Conservation (phyloP, 1,139 yeast genomes). For the Diutina mesorugosa region DNA sequence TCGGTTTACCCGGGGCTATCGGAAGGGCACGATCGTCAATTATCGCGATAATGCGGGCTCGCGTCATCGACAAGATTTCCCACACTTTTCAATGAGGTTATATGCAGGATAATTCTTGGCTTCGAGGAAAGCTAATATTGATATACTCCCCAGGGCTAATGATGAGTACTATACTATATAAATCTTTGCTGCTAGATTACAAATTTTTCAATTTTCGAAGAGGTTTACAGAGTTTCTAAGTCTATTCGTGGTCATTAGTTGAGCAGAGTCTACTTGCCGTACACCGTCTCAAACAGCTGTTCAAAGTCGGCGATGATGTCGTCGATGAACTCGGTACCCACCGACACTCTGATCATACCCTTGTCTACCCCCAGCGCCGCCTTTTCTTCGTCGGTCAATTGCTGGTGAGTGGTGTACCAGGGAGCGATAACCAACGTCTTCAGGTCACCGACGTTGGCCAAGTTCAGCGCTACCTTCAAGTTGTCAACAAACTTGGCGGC, state of each 20-base stretch:
- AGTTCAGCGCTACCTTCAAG: conserved; percentile 74
- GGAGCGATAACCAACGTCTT: conserved; percentile 94
- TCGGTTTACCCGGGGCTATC: background rate
- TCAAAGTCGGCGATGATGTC: conserved; percentile 82
- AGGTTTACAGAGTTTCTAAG: background rate
- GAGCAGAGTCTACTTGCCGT: conserved; percentile 4
- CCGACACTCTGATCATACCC: conserved; percentile 78
- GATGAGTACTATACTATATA: too few species aligned
- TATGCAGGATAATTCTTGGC: background rate
- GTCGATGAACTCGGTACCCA: conserved; percentile 83
- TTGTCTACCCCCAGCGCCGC: conserved; percentile 71
- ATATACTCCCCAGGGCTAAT: too few species aligned
- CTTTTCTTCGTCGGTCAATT: conserved; percentile 73
- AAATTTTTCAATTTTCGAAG: too few species aligned
- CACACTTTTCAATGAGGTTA: background rate
- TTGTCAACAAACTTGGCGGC: conserved; percentile 76
- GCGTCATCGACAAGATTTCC: background rate
- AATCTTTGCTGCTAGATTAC: too few species aligned
- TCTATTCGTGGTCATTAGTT: background rate
- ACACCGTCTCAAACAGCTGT: conserved; percentile 56
- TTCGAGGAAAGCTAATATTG: too few species aligned
- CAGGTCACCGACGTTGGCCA: conserved; percentile 95
- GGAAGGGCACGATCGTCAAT: background rate
- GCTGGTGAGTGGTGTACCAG: conserved; percentile 90
- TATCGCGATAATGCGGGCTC: background rate